A percentile compares a stretch with the other conserved stretches of the same genome.
phyloP scores from a whole-genome alignment of 441 rosid species.

The Breynia disticha region DNA sequence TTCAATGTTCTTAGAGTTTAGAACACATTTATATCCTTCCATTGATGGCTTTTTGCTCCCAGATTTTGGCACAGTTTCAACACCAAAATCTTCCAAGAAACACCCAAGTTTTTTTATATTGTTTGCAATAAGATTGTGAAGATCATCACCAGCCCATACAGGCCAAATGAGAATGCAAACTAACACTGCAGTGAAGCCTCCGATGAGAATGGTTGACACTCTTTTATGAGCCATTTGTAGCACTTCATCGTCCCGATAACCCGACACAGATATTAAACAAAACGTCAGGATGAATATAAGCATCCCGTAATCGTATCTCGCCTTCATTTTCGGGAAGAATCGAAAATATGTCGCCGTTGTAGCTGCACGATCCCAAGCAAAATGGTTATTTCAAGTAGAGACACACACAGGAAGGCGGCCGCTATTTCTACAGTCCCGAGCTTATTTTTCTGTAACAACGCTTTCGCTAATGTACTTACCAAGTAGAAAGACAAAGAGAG shows the following conservation, averaged over 20 bases:
- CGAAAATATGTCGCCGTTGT: conserved; percentile 44
- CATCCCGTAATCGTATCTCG: conserved; percentile 60
- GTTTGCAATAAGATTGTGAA: conserved; percentile 45
- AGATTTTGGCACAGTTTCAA: conserved; percentile 35
- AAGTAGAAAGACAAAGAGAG: conserved; percentile 44
- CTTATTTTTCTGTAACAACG: too few species aligned
- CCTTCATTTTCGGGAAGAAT: conserved; percentile 61
- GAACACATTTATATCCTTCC: conserved; percentile 44
- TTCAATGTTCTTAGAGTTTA: conserved; percentile 47
- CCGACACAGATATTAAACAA: conserved; percentile 55
- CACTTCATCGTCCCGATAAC: conserved; percentile 46
- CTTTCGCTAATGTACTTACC: conserved; percentile 39
- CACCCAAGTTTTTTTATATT: conserved; percentile 50
- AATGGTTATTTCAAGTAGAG: neutral
- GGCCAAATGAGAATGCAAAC: conserved; percentile 51
- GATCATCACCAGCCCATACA: conserved; percentile 83
- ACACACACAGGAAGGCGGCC: neutral
- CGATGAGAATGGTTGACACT: conserved; percentile 49
- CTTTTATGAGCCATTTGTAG: conserved; percentile 43
- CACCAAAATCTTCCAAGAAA: conserved; percentile 31
- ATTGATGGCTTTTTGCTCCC: conserved; percentile 33
- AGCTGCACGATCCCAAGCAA: conserved; percentile 28
- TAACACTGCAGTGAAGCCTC: conserved; percentile 35
- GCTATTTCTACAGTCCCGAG: too few species aligned
- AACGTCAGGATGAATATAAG: conserved; percentile 66